Base-by-base conservation (phyloP, 1,284 basidiomycete species). In the Testicularia cyperi region DNA sequence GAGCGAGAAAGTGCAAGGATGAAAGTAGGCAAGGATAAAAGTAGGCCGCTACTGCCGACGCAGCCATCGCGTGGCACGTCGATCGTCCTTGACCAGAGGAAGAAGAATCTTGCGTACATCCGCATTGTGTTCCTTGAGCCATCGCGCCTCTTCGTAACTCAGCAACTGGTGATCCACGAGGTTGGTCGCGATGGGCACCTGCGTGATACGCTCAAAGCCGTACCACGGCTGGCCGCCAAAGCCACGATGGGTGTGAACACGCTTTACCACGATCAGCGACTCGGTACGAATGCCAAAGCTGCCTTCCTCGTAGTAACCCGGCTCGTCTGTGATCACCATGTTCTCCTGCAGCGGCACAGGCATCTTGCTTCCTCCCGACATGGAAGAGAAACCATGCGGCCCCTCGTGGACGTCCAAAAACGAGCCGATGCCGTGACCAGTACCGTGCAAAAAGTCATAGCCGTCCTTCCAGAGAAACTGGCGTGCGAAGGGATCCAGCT, bases 191-290 rank as follows among this genome's bases (percentile, higher is more conserved):
- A 69, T 68, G 19, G 75, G 67, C 19, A 78, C 77, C 25, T 60
- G 68, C 2, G 78, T 79, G 42, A 79, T 43, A 8, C 74, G 46
- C 58, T 78, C 77, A 34, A 78, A 78, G 3, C 70, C 68, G 18
- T 72, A 62, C 77, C 77, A 79, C 6, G 44, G 24, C 21, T 35
- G 41, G 6, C 53, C 60, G 14, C 67, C 67, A 34, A 70, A 74
- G 25, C 48, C 58, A 24, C 68, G 63, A 35, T 64, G 56, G 21
- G 69, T 68, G 12, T 60, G 38, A 12, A 56, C 47, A 3, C 44
- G 38, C 29, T 45, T 58, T 23, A 74, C 72, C 0, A 56, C 56
- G 21, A 74, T 8, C 6, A 68, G 51, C 13, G 66, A 70, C 37
- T 74, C 72, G 43, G 57, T 73, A 8, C 72, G 68, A 21, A 74